A percentile compares a stretch with the other conserved stretches of the same genome.
Evolutionary conservation across 305 asterid species (phyloP).

Genomic region (Lippia alba): DNA sequence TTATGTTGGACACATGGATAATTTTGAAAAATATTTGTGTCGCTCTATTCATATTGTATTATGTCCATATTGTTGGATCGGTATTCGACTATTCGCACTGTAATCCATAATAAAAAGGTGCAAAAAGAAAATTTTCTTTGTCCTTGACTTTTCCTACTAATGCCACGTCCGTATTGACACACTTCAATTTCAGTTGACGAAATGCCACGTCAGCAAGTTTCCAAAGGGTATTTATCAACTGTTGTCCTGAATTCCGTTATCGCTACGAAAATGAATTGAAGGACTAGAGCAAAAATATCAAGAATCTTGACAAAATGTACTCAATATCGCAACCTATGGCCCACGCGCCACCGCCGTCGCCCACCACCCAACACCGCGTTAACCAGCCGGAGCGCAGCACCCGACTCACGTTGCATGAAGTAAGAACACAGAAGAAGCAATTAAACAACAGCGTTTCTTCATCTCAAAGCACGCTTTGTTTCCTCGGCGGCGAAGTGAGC

Average conservation of each 20-base stretch:
- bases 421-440: constrained; percentile 2
- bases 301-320: constrained; percentile 28
- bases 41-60: too few relatives aligned
- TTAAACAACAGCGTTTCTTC: constrained; percentile 26
- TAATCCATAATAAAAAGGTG: too few relatives aligned
- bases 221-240: background rate
- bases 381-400: constrained; percentile 1
- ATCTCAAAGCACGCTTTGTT: constrained; percentile 19
- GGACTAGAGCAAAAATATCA: background rate
- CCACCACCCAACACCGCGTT: constrained; percentile 23
- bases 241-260: background rate
- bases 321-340: constrained; percentile 25
- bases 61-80: too few relatives aligned
- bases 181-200: too few relatives aligned
- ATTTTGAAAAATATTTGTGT: too few relatives aligned
- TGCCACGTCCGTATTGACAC: too few relatives aligned
- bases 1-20: too few relatives aligned
- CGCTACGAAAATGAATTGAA: background rate
- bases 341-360: constrained; percentile 38
- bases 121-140: too few relatives aligned
- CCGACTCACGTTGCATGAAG: constrained; percentile 10
- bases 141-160: too few relatives aligned
- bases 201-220: too few relatives aligned
- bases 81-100: too few relatives aligned
- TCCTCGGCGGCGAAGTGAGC: constrained; percentile 39